A percentile compares a stretch with the other conserved stretches of the same genome.
Evolutionary conservation across 1,284 basidiomycete species (phyloP).

Genomic region (Fomitiporia mediterranea): DNA sequence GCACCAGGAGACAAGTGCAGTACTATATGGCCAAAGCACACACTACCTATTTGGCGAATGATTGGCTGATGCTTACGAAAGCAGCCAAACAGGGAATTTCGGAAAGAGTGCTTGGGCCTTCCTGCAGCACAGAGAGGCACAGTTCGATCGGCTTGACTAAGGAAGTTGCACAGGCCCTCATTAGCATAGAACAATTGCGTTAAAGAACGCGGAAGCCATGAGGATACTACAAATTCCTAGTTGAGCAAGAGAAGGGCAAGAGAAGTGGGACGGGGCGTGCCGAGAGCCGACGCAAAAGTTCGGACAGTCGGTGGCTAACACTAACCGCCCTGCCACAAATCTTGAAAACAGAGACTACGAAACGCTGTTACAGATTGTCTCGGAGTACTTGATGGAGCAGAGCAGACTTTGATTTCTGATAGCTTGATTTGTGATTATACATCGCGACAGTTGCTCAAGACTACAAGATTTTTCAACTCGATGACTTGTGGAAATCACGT

Average conservation of each 20-base stretch:
- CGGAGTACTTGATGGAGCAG: conserved; percentile 7
- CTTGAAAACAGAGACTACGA: conserved; percentile 1
- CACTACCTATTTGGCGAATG: background rate
- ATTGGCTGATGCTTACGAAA: background rate
- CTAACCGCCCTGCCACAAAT: conserved; percentile 6
- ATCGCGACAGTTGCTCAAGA: conserved; percentile 9
- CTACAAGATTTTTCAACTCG: background rate
- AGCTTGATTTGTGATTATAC: background rate
- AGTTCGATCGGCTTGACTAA: background rate
- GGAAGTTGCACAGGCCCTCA: conserved; percentile 10
- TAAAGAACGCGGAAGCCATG: conserved; percentile 1
- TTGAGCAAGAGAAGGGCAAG: background rate
- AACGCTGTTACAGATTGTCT: conserved; percentile 3
- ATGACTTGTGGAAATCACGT: background rate
- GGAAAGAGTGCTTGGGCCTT: conserved; percentile 8
- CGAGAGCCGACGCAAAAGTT: background rate
- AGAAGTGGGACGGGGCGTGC: background rate
- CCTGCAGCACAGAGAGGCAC: background rate
- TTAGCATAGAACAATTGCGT: background rate
- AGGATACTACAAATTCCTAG: conserved; percentile 7
- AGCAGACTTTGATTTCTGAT: conserved; percentile 7
- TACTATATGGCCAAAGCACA: conserved; percentile 8
- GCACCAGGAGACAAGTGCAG: background rate
- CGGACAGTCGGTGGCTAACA: background rate
- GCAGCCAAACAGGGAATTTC: background rate